Base-by-base conservation (phyloP, 805 yeast genomes). In the Dipodascus albidus region DNA sequence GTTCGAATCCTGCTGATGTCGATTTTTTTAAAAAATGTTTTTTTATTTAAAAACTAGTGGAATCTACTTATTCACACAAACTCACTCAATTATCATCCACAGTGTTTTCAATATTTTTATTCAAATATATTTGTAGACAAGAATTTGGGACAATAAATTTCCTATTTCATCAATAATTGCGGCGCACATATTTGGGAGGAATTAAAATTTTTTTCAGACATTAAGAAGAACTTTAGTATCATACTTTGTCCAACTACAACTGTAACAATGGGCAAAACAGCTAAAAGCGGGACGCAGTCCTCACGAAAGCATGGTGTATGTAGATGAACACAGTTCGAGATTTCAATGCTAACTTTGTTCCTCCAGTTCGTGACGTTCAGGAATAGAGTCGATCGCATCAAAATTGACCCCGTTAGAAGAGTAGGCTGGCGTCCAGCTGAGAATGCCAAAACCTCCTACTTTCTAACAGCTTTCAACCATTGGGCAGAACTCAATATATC, bases 401-500 rank as follows among this genome's bases (percentile, higher is more conserved):
- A 83, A 62, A 88, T 93, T 53, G 96, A 86, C 67, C 87, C 97
- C 3, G 60, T 70, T 6, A 64, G 74, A 33, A 52, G 61, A 47
- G 58, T 62, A 17, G 59, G 58, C 21, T 55, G 62, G 27, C 55
- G 58, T 35, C 61, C 63, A 15, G 57, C 61, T 6, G 70, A 67
- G 9, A 52, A 57, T 15, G 60, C 61, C 4, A 59, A 62, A 41
- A 59, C 81, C 1, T 88, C 96, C 1, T 90, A 85, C 67, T 87
- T 90, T 60, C 68, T 84, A 24, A 78, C 93, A 11, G 81, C 96
- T 0, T 72, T 85, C 56, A 83, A 84, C 49, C 88, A 87, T 60
- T 91, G 98, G 96, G 77, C 74, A 54, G 98, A 93, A 63, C 80
- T 87, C 54, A 91, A 90, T 65, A 69, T 87, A 53, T 82, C 96